These are phyloP conservation scores for Talaromyces atroroseus DNA, from an alignment of 2,329 filamentous ascomycete genomes.

Conservation along the genomic window DNA sequence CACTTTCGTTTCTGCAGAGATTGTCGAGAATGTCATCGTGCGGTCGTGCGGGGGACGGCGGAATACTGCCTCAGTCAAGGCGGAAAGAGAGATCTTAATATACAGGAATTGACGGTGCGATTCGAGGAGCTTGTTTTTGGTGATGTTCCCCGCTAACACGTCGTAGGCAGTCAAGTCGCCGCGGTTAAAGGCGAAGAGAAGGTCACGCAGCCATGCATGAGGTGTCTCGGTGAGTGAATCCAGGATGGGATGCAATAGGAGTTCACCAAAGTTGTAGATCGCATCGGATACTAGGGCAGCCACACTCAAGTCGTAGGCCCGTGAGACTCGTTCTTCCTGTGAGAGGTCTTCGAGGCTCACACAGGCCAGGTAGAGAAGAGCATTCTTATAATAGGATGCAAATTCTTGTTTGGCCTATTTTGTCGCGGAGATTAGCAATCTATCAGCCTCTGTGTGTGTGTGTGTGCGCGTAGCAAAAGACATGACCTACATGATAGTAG, in stretches of 20 bases:
- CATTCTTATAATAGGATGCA: slow-evolving; percentile 93
- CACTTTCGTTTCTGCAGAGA: slow-evolving; percentile 89
- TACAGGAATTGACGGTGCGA: slow-evolving; percentile 79
- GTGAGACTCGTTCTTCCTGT: slow-evolving; percentile 67
- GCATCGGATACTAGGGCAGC: slow-evolving; percentile 87
- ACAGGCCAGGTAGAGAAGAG: slow-evolving; percentile 94
- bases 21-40: slow-evolving; percentile 84
- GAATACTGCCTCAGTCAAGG: slow-evolving; percentile 93
- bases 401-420: slow-evolving; percentile 74
- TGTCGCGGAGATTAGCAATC: background rate
- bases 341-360: slow-evolving; percentile 75
- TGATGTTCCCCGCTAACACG: slow-evolving; percentile 71
- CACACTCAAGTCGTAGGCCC: slow-evolving; percentile 88
- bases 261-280: slow-evolving; percentile 99
- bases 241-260: slow-evolving; percentile 94
- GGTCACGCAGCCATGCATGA: slow-evolving; percentile 82
- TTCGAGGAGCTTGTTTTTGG: slow-evolving; percentile 70
- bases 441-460: no score
- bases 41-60: slow-evolving; percentile 91
- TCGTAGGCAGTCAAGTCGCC: slow-evolving; percentile 88
- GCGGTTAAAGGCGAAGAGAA: slow-evolving; percentile 97
- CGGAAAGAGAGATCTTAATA: slow-evolving; percentile 96
- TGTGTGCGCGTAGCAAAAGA: no score
- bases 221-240: slow-evolving; percentile 71
- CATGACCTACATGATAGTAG: slow-evolving; percentile 69